Conservation (phyloP, 1,139 yeast species). For the Nakaseomyces uthaithaninus region DNA sequence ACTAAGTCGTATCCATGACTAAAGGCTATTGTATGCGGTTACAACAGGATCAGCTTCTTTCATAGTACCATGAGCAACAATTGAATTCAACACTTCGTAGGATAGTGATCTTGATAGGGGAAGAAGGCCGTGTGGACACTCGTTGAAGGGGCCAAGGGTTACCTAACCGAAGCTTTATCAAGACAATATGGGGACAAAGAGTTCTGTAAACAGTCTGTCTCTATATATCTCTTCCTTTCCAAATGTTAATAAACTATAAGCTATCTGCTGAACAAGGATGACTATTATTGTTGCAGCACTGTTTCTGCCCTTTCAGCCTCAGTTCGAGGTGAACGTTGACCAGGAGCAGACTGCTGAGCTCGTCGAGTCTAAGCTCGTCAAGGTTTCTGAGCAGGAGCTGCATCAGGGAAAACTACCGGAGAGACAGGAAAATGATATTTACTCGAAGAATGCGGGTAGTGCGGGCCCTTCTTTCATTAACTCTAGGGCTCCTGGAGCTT, state of each 20-base stretch:
- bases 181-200: no score
- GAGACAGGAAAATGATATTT: neutral
- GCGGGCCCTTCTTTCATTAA: neutral
- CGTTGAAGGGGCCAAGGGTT: no score
- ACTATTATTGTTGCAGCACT: conserved; percentile 31
- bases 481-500: conserved; percentile 3
- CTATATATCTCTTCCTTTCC: no score
- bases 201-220: no score
- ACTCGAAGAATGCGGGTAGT: neutral
- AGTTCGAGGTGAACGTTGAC: conserved; percentile 27
- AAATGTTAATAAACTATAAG: neutral
- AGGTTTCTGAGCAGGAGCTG: conserved; percentile 1
- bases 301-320: conserved; percentile 31
- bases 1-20: no score
- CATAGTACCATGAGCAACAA: no score
- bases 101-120: no score
- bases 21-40: no score
- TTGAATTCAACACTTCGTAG: no score
- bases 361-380: conserved; percentile 23
- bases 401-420: neutral
- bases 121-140: no score
- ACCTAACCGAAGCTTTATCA: no score
- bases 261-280: conserved; percentile 15
- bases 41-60: no score
- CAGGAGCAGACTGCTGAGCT: conserved; percentile 21